Percentiles rank a stretch among this genome's conserved stretches.
Evolutionary conservation across 2,329 filamentous ascomycete genomes (phyloP).

Genomic region (Neofusicoccum laricinum): DNA sequence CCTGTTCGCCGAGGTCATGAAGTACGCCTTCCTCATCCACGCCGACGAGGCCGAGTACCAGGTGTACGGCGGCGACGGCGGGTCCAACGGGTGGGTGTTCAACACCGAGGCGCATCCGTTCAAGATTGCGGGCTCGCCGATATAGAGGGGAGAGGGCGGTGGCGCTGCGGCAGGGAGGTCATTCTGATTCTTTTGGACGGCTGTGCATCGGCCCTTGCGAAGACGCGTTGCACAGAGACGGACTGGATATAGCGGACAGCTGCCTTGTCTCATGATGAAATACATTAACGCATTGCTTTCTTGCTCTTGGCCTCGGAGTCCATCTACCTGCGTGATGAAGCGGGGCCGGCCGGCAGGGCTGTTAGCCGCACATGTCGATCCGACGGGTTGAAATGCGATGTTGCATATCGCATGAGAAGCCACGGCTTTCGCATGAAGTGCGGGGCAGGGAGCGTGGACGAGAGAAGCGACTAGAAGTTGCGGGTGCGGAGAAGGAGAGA

Average conservation of each 20-base stretch:
- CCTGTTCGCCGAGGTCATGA: slow-evolving; percentile 82
- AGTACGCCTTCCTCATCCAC: slow-evolving; percentile 76
- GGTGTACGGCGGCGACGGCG: slow-evolving; percentile 44
- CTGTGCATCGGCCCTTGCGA: no score
- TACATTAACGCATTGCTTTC: not conserved
- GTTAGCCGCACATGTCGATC: no score
- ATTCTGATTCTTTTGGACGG: not conserved
- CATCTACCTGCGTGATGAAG: not conserved
- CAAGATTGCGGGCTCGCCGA: slow-evolving; percentile 36
- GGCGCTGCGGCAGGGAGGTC: not conserved
- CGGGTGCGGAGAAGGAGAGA: not conserved
- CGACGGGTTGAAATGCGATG: no score
- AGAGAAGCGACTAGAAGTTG: not conserved
- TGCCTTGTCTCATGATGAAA: not conserved
- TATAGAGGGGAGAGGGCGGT: not conserved
- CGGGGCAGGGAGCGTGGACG: not conserved
- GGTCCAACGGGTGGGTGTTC: slow-evolving; percentile 56
- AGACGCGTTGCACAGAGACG: no score
- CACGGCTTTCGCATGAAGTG: no score
- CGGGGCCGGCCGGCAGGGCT: not conserved
- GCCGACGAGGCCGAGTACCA: slow-evolving; percentile 60
- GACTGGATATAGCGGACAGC: no score
- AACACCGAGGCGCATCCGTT: slow-evolving; percentile 66
- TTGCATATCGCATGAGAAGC: no score
- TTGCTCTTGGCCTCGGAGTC: not conserved